These are phyloP conservation scores for Phaeolepiota aurea DNA, from an alignment of 768 basidiomycete genomes.

Conservation along the genomic window DNA sequence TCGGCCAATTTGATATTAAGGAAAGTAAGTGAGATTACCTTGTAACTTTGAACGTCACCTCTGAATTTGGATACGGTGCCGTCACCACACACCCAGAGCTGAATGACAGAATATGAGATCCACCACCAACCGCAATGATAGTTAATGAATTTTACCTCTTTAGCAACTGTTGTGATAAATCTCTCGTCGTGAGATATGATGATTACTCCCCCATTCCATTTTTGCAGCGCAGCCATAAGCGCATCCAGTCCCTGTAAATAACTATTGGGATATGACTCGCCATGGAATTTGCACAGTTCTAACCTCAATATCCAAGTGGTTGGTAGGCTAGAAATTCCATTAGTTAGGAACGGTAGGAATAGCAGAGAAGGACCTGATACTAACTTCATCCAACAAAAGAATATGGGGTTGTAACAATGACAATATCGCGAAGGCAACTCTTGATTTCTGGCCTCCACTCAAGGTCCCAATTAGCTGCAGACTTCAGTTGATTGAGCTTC, in stretches of 20 bases:
- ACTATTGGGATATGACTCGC: constrained; percentile 4
- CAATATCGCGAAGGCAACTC: constrained; percentile 86
- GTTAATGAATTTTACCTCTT: constrained; percentile 48
- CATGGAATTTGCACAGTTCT: constrained; percentile 8
- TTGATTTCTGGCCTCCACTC: constrained; percentile 92
- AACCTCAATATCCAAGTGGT: constrained; percentile 93
- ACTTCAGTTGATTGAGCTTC: constrained; percentile 22
- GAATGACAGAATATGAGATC: constrained; percentile 6
- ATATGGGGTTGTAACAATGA: constrained; percentile 89
- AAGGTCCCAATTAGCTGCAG: constrained; percentile 87
- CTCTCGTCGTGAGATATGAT: constrained; percentile 93
- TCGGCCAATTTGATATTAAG: too few relatives aligned
- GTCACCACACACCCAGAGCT: constrained; percentile 94
- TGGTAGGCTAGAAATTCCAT: constrained; percentile 56
- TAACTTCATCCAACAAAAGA: constrained; percentile 86
- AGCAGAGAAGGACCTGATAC: constrained; percentile 8
- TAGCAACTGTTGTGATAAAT: constrained; percentile 86
- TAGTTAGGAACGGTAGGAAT: background rate
- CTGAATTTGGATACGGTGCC: constrained; percentile 74
- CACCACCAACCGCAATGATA: background rate
- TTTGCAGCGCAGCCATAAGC: constrained; percentile 71
- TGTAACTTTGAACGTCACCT: constrained; percentile 89
- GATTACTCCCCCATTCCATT: constrained; percentile 89
- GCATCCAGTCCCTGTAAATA: constrained; percentile 75
- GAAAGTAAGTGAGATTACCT: constrained; percentile 56